Evolutionary conservation across 2,329 filamentous ascomycete genomes (phyloP).

Genomic region (Thelonectria rubi): DNA sequence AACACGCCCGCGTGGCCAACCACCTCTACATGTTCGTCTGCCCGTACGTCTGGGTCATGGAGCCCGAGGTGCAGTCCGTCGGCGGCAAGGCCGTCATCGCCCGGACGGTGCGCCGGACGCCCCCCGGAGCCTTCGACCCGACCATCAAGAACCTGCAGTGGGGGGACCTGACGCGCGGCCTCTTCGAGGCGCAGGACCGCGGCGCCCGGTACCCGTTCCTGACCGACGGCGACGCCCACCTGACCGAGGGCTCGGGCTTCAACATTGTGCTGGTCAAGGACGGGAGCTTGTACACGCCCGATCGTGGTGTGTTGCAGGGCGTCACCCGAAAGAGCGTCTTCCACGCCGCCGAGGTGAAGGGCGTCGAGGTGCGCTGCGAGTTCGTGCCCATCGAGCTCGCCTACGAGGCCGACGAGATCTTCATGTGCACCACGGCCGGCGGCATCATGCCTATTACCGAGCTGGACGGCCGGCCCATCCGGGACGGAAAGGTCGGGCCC

Average conservation of each 20-base stretch:
- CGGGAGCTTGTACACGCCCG: constrained; percentile 55
- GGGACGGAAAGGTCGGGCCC: constrained; percentile 53
- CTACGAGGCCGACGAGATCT: constrained; percentile 57
- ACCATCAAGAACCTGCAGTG: constrained; percentile 63
- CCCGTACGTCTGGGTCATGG: constrained; percentile 62
- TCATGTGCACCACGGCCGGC: constrained; percentile 63
- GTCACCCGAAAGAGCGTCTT: constrained; percentile 60
- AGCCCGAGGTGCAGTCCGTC: constrained; percentile 51
- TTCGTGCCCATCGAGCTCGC: constrained; percentile 52
- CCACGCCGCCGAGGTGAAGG: constrained; percentile 49
- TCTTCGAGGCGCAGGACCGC: constrained; percentile 58
- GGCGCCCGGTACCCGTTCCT: constrained; percentile 59
- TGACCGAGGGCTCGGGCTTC: constrained; percentile 61
- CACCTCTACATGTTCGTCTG: constrained; percentile 59
- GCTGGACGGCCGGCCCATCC: constrained; percentile 54
- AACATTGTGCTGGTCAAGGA: constrained; percentile 59
- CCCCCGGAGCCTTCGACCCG: constrained; percentile 58
- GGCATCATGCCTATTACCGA: constrained; percentile 62
- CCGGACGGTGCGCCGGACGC: constrained; percentile 54
- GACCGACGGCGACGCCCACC: constrained; percentile 58
- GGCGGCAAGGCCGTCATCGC: constrained; percentile 56
- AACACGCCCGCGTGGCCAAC: constrained; percentile 47
- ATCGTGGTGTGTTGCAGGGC: constrained; percentile 58
- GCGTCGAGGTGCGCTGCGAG: constrained; percentile 50
- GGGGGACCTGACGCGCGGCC: constrained; percentile 56